Percentiles rank a stretch among this genome's conserved stretches.
These are phyloP conservation scores for Vitis hybrid DNA, from an alignment of 177 flowering plant species.

Conservation along the genomic window DNA sequence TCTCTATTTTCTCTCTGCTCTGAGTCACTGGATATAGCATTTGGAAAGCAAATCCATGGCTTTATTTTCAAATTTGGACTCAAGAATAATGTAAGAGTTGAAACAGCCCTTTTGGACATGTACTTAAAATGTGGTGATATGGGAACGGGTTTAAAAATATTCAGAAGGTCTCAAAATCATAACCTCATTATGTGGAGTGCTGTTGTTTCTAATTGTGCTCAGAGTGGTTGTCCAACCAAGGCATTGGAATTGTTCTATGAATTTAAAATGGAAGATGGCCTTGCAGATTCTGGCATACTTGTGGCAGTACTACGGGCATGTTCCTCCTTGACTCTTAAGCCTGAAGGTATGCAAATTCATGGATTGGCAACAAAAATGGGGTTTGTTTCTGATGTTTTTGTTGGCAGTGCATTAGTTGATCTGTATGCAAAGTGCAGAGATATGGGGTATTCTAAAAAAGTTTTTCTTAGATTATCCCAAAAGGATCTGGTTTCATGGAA, in stretches of 20 bases:
- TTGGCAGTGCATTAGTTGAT: slow-evolving; percentile 48
- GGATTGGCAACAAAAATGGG: slow-evolving; percentile 32
- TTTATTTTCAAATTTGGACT: slow-evolving; percentile 23
- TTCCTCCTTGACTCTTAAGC: slow-evolving; percentile 30
- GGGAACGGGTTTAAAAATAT: slow-evolving; percentile 32
- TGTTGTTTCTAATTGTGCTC: slow-evolving; percentile 33
- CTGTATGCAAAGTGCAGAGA: slow-evolving; percentile 43
- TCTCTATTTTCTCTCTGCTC: slow-evolving; percentile 35
- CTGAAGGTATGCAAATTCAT: slow-evolving; percentile 37
- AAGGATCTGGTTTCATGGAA: slow-evolving; percentile 51
- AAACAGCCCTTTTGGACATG: slow-evolving; percentile 45
- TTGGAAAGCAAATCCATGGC: slow-evolving; percentile 42
- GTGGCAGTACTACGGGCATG: slow-evolving; percentile 49
- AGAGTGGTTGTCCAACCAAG: slow-evolving; percentile 19
- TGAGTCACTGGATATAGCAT: slow-evolving; percentile 17
- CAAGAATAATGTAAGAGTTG: slow-evolving; percentile 28
- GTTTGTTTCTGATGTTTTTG: slow-evolving; percentile 24
- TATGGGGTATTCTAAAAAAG: slow-evolving; percentile 29
- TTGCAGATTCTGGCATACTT: slow-evolving; percentile 33
- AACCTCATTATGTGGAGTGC: slow-evolving; percentile 48
- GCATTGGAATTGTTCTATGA: slow-evolving; percentile 32
- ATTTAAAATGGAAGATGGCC: slow-evolving; percentile 20
- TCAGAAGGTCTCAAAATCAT: slow-evolving; percentile 22
- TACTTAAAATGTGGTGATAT: slow-evolving; percentile 41
- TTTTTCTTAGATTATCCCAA: slow-evolving; percentile 24